Base-by-base conservation (phyloP, 495 filamentous ascomycete species). In the Xylaria cubensis region DNA sequence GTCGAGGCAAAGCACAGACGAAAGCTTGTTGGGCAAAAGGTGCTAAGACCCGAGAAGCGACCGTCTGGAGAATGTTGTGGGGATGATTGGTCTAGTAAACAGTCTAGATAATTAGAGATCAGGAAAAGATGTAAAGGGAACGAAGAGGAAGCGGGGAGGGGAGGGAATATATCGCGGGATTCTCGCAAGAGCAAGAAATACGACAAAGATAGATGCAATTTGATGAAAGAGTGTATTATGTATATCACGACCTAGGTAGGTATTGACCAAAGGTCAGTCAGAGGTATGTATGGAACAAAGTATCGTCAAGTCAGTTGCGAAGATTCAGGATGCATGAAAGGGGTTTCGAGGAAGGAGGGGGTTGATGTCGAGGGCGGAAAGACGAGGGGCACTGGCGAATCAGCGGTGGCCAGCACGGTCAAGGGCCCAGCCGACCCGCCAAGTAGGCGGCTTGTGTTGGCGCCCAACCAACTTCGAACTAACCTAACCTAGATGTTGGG, bases 401-500 rank as follows among this genome's bases (percentile, higher is more conserved):
- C 65, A 56, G 6, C 12, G 10, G 34, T 13, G 64, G 19, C 32
- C 19, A 34, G 10, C 21, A 26, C 26, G 15, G 42, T 26, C 63
- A 32, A 34, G 46, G 36, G 36, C 36, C 42, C 1, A 53, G 42
- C 64, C 19, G 53, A 29, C 24, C 44, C 44, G 64, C 64, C 59
- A 24, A 41, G 58, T 19, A 62, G 34, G 34, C 58, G 58, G 36
- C 58, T 62, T 41, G 36, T 19, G 44, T 70, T 70, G 58, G 46
- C 68, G 68, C 68, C 68, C 58, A 55, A 70, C 58, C 32, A 8
- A 29, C 19, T 50, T 26, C 12, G 5, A 29, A 36, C 86, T 84
- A 70, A 86, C 85, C 12, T 56, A 91, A 93, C 74, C 90, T 87
- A 75, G 36, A 29, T 26, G 13, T 1, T 12, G 15, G 1, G 21